phyloP scores from a whole-genome alignment of 2,329 filamentous ascomycete species.

The Paramyrothecium roridum region DNA sequence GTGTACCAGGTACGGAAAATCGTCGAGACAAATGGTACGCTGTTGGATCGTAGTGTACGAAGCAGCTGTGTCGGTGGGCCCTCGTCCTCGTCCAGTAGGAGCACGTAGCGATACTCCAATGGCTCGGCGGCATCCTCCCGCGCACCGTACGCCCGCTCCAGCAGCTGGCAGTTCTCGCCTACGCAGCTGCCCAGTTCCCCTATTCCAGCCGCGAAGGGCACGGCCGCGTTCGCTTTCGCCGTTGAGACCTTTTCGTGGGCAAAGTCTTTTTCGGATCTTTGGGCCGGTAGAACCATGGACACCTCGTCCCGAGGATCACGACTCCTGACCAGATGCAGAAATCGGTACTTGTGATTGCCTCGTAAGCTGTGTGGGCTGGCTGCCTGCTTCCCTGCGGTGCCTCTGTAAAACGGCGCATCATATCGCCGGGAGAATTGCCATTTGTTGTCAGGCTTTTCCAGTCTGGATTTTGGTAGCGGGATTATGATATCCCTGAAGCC shows the following conservation, averaged over 20 bases:
- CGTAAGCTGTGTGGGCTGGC: constrained; percentile 54
- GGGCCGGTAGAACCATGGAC: constrained; percentile 53
- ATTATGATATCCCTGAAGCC: constrained; percentile 77
- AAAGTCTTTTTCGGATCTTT: constrained; percentile 34
- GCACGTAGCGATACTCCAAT: constrained; percentile 66
- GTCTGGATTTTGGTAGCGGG: constrained; percentile 47
- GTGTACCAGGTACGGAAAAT: constrained; percentile 81
- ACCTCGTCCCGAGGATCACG: constrained; percentile 46
- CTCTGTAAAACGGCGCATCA: constrained; percentile 71
- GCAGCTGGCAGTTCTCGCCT: constrained; percentile 30
- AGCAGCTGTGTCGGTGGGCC: constrained; percentile 61
- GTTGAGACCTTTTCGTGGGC: constrained; percentile 53
- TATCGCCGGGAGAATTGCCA: constrained; percentile 58
- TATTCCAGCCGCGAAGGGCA: constrained; percentile 58
- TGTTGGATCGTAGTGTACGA: constrained; percentile 61
- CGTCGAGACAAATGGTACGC: constrained; percentile 67
- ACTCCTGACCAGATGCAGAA: constrained; percentile 66
- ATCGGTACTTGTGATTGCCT: constrained; percentile 66
- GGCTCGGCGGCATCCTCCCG: constrained; percentile 42
- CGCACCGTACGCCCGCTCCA: constrained; percentile 26
- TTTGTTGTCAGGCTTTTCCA: constrained; percentile 38
- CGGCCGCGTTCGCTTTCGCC: constrained; percentile 47
- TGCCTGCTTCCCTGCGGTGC: constrained; percentile 57
- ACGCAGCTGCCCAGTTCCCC: constrained; percentile 55
- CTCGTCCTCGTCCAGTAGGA: constrained; percentile 68